Evolutionary conservation across 2,329 filamentous ascomycete genomes (phyloP), one percentile per base, ranked within the genome.

Genomic region (Trichoderma sp.): DNA sequence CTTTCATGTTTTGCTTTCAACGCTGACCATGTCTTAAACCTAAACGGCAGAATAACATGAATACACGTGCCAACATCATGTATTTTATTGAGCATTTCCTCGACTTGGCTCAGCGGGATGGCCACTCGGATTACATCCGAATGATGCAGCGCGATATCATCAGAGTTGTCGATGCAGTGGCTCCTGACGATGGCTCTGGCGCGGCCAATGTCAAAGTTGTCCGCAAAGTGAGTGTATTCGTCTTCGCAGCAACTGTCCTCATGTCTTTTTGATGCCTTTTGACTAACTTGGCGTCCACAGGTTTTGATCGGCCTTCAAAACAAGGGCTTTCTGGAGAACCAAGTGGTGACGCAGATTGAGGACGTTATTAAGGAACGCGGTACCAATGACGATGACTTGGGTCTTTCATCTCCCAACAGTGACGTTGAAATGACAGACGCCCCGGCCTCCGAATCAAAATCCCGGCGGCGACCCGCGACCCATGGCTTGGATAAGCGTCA

Each of bases 41-140:
- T 9, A 34, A 35, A 58, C n/a, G n/a, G n/a, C n/a, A 94, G 87
- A 97, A 92, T 72, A 94, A 92, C 72, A 97, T 99, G 91, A 99
- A 99, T 80, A 97, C 90, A 61, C 87, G 94, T 69, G 96, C 95
- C 68, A 99, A 99, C 78, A 98, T 99, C 78, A 97, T 99, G 91
- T 99, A 97, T 80, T 99, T 99, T 80, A 91, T 99, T 76, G 94
- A 98, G 76, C 91, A 94, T 73, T 92, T 99, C 72, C 92, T 96
- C 76, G 94, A 98, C 76, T 85, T 93, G 80, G 92, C 93, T 25
- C 86, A 88, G 70, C 91, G 89, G 72, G 92, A 93, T 72, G 87
- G 89, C 70, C 89, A 95, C 73, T 81, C 86, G 64, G 90, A 92
- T 70, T 99, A 97, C 76, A 89, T 97, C 32, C 88, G 91, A 61